These are phyloP conservation scores for Neurospora hispaniola DNA, from an alignment of 495 filamentous ascomycete species.

Conservation along the genomic window DNA sequence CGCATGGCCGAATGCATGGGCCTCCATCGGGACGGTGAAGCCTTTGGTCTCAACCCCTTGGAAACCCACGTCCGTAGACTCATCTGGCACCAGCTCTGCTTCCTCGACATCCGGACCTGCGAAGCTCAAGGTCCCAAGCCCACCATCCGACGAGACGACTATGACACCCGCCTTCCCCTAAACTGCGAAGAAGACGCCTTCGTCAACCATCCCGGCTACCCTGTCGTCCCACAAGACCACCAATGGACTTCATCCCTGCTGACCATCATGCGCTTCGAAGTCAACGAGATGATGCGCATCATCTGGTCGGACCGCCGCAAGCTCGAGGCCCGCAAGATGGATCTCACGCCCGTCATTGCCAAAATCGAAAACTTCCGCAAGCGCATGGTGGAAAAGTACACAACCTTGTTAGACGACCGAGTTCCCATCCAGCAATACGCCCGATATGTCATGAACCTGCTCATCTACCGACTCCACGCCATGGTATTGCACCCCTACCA, in stretches of 20 bases:
- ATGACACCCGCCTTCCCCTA: constrained; percentile 54
- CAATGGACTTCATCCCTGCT: constrained; percentile 58
- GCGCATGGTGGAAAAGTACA: constrained; percentile 49
- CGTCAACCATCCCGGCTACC: constrained; percentile 17
- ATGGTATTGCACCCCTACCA: constrained; percentile 58
- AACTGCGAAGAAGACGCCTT: constrained; percentile 57
- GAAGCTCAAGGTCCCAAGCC: constrained; percentile 64
- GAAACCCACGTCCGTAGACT: constrained; percentile 67
- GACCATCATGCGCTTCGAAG: constrained; percentile 55
- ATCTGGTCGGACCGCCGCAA: constrained; percentile 53
- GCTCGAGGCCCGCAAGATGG: constrained; percentile 50
- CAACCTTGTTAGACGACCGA: constrained; percentile 43
- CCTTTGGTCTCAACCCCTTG: constrained; percentile 51
- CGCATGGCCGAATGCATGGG: constrained; percentile 69
- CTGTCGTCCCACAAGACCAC: constrained; percentile 32
- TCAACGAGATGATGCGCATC: constrained; percentile 59
- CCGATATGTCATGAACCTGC: constrained; percentile 48
- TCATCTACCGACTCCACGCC: constrained; percentile 51
- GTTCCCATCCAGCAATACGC: constrained; percentile 49
- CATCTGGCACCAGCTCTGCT: constrained; percentile 65
- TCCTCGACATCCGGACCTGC: constrained; percentile 65
- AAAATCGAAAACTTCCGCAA: constrained; percentile 53
- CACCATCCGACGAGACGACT: constrained; percentile 58
- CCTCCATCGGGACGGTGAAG: constrained; percentile 58
- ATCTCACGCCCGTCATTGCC: constrained; percentile 41